Percentiles rank a stretch among this genome's conserved stretches.
phyloP scores from a whole-genome alignment of 495 filamentous ascomycete genomes.

The Bathelium albidoporum region DNA sequence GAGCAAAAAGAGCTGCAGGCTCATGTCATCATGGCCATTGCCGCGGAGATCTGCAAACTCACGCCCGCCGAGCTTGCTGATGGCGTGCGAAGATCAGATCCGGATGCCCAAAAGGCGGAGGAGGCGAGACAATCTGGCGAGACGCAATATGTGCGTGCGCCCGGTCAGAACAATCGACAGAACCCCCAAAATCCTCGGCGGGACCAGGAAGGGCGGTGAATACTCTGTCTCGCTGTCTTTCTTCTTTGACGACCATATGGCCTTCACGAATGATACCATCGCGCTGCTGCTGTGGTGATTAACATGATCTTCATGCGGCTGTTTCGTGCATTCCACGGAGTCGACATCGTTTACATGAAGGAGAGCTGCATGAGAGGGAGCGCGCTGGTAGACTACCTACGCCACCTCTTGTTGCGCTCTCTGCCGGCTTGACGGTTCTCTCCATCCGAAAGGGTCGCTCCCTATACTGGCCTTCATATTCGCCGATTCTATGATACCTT shows the following conservation, averaged over 20 bases:
- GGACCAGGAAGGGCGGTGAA: background rate
- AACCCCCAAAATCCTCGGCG: background rate
- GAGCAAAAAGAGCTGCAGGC: conserved; percentile 76
- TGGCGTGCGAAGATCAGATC: background rate
- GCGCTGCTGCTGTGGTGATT: too few relatives aligned
- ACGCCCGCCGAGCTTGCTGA: conserved; percentile 28
- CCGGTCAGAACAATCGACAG: background rate
- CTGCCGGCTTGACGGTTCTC: background rate
- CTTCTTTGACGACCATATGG: background rate
- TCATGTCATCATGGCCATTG: conserved; percentile 64
- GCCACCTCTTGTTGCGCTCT: background rate
- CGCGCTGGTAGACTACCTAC: background rate
- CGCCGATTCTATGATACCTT: background rate
- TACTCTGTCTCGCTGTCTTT: background rate
- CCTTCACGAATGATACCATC: background rate
- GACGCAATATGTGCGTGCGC: background rate
- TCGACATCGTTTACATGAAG: background rate
- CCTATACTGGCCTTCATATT: background rate
- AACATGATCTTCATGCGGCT: too few relatives aligned
- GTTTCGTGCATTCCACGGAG: too few relatives aligned
- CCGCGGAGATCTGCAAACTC: conserved; percentile 48
- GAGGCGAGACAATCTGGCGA: conserved; percentile 11
- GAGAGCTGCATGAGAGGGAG: background rate
- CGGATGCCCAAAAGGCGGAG: conserved; percentile 23
- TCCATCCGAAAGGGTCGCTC: background rate